These are phyloP conservation scores for Echeveria elegans DNA, from an alignment of 164 flowering plant genomes.

Conservation along the genomic window DNA sequence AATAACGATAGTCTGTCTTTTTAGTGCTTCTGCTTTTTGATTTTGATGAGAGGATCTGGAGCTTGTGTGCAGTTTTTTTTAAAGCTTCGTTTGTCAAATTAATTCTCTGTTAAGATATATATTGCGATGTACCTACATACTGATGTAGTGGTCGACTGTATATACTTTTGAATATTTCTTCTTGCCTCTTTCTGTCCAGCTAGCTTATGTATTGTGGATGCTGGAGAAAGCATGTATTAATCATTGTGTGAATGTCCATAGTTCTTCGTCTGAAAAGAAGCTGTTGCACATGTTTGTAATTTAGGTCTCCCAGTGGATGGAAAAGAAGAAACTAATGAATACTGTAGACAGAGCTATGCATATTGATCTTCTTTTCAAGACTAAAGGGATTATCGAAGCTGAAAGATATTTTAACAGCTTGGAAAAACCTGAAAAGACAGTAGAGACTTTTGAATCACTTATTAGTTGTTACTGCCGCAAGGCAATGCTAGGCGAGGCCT, in stretches of 20 bases:
- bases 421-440: constrained; percentile 20
- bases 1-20: too few species aligned
- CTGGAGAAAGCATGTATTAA: constrained; percentile 2
- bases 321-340: constrained; percentile 17
- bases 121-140: not conserved
- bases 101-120: not conserved
- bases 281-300: not conserved
- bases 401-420: constrained; percentile 29
- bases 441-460: constrained; percentile 28
- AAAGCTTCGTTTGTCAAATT: not conserved
- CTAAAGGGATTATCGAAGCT: constrained; percentile 20
- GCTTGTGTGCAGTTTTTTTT: too few species aligned
- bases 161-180: not conserved
- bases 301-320: constrained; percentile 37
- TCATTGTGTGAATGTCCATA: constrained; percentile 6
- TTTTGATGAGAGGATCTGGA: too few species aligned
- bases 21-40: too few species aligned
- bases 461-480: constrained; percentile 28
- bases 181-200: not conserved
- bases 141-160: not conserved
- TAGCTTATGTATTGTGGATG: not conserved
- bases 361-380: constrained; percentile 26
- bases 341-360: constrained; percentile 22
- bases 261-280: not conserved
- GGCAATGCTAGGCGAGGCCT: constrained; percentile 23